Base-by-base conservation (phyloP, 2,329 filamentous ascomycete species). In the Xylogone sp. region DNA sequence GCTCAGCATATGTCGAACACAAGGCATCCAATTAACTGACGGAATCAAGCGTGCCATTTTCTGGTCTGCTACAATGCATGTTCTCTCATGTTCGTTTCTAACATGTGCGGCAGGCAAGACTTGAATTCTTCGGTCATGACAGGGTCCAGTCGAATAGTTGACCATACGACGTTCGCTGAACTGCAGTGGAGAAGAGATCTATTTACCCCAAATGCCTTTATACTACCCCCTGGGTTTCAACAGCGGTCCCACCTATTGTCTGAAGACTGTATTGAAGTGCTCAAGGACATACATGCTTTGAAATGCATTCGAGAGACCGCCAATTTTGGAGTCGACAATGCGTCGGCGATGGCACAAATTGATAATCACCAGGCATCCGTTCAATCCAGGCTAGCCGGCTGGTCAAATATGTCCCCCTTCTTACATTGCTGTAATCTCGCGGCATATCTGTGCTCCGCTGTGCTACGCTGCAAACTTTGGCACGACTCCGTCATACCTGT, bases 1-100 rank as follows among this genome's bases (percentile, higher is more conserved):
- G 1, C 67, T 75, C 9, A 47, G 61, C 2, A 43, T 68, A 0
- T 71, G 69, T 51, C 57, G 56, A 50, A 60, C 45, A 5, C 34
- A 60, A 2, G 61, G 65, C 1, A 46, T 70, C 0, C 52, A 59
- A 51, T 50, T 75, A 0, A 72, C 60, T 1, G 63, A 59, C 9
- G 68, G 68, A 0, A 74, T 75, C 4, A 75, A 75, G 53, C 69
- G 72, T 2, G 72, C 72, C 0, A 72, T 74, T 24, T 75, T 75
- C 52, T 75, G 72, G 72, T 73, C 48, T 58, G 65, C 2, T 19
- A 31, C 1, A 7, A 52, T 43, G 4, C 6, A 39, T 18, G 21
- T 44, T 48, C 48, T 13, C 48, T 13, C 27, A 43, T 12, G 12
- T 12, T 24, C n/a, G 20, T 8, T 45, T 55, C 50, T 59, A 24